phyloP scores from a whole-genome alignment of 495 filamentous ascomycete genomes.

The Aspergillus sclerotioniger region DNA sequence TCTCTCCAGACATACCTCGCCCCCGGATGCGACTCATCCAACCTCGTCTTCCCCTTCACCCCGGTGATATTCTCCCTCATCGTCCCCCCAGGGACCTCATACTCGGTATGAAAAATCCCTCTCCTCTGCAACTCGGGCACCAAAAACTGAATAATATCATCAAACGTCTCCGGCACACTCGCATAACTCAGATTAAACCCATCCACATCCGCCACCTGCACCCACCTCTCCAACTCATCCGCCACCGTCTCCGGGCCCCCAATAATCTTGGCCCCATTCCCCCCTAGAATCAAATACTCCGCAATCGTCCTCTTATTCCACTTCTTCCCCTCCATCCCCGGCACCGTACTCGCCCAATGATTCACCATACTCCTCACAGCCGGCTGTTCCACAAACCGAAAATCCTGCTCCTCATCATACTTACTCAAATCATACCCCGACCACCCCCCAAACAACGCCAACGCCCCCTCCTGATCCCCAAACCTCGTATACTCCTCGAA shows the following conservation, averaged over 20 bases:
- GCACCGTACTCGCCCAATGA: slow-evolving; percentile 33
- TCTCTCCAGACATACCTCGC: slow-evolving; percentile 46
- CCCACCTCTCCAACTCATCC: slow-evolving; percentile 61
- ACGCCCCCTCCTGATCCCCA: slow-evolving; percentile 55
- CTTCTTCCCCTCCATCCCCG: slow-evolving; percentile 42
- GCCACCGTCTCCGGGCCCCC: slow-evolving; percentile 58
- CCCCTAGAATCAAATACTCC: slow-evolving; percentile 59
- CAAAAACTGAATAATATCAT: slow-evolving; percentile 55
- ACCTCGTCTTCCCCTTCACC: slow-evolving; percentile 19
- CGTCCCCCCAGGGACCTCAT: slow-evolving; percentile 43
- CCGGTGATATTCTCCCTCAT: slow-evolving; percentile 46
- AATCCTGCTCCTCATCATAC: slow-evolving; percentile 56
- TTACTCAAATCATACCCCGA: slow-evolving; percentile 54
- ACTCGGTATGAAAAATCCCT: slow-evolving; percentile 48
- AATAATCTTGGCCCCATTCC: slow-evolving; percentile 53
- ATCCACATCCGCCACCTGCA: slow-evolving; percentile 58
- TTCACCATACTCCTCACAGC: slow-evolving; percentile 45
- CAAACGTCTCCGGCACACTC: slow-evolving; percentile 59
- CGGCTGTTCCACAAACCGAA: slow-evolving; percentile 58
- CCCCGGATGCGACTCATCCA: slow-evolving; percentile 44
- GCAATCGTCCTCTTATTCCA: slow-evolving; percentile 65
- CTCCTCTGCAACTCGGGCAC: slow-evolving; percentile 45
- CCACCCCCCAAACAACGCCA: slow-evolving; percentile 62
- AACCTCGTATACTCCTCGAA: slow-evolving; percentile 48
- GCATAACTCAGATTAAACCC: slow-evolving; percentile 63